phyloP scores from a whole-genome alignment of 257 asterid species.

The Solanum piurae region DNA sequence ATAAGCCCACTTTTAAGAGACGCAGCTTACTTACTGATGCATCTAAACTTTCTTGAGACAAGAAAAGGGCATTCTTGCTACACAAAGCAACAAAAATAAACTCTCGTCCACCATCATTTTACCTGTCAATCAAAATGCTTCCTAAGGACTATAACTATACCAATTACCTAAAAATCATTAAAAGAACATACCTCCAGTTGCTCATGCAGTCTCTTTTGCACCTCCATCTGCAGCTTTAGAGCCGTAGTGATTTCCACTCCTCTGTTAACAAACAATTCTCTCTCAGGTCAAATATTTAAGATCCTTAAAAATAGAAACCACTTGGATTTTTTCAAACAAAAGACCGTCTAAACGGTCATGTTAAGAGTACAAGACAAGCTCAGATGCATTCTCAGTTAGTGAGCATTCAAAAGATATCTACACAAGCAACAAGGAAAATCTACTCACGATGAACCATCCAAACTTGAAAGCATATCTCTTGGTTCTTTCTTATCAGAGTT shows the following conservation, averaged over 20 bases:
- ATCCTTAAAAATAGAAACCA: not conserved
- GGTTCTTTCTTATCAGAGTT: constrained; percentile 73
- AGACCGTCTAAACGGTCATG: not conserved
- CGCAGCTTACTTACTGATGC: not conserved
- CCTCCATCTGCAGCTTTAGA: constrained; percentile 99
- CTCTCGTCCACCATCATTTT: not conserved
- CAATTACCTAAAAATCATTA: not conserved
- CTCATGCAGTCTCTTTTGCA: constrained; percentile 93
- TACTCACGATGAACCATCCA: constrained; percentile 95
- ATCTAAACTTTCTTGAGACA: not conserved
- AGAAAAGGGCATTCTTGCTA: not conserved
- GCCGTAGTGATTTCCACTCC: constrained; percentile 96
- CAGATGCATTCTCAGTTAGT: not conserved
- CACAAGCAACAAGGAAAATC: not conserved
- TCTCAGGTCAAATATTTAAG: not conserved
- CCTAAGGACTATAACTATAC: not conserved
- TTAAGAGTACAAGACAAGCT: not conserved
- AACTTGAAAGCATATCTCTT: constrained; percentile 60
- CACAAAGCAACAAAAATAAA: not conserved
- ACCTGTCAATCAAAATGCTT: not conserved
- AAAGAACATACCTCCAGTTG: constrained; percentile 69
- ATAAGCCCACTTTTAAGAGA: not conserved
- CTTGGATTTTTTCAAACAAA: not conserved
- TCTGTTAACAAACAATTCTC: constrained; percentile 28
- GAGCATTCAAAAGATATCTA: not conserved